Conservation (phyloP, 2,329 filamentous ascomycete genomes). For the Podosphaera leucotricha region DNA sequence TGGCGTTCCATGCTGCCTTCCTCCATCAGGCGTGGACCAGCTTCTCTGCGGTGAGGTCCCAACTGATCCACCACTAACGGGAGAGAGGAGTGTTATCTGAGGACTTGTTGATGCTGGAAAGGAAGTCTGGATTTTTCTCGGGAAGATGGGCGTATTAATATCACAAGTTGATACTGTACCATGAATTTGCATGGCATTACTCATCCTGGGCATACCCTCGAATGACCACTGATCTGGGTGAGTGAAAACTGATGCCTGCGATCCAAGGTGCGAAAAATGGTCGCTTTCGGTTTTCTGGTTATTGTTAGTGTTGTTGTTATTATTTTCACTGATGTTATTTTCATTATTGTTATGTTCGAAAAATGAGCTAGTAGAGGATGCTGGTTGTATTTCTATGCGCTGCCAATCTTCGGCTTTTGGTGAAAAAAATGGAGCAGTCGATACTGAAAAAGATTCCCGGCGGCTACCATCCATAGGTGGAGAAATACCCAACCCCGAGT, state of each 20-base stretch:
- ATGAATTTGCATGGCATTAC: slow-evolving; percentile 42
- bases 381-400: slow-evolving; percentile 39
- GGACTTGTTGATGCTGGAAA: slow-evolving; percentile 29
- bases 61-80: slow-evolving; percentile 24
- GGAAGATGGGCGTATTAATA: slow-evolving; percentile 25
- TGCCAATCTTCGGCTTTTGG: slow-evolving; percentile 42
- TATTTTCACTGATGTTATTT: slow-evolving; percentile 3
- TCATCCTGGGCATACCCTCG: slow-evolving; percentile 37
- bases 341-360: slow-evolving; percentile 25
- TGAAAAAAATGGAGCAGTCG: slow-evolving; percentile 34
- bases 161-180: slow-evolving; percentile 33
- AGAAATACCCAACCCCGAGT: slow-evolving; percentile 39
- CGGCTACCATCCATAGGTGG: slow-evolving; percentile 37
- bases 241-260: slow-evolving; percentile 19
- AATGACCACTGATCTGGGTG: slow-evolving; percentile 14
- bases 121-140: slow-evolving; percentile 27
- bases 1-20: slow-evolving; percentile 23
- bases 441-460: slow-evolving; percentile 37
- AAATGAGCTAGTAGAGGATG: slow-evolving; percentile 41
- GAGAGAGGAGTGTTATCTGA: slow-evolving; percentile 29
- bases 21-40: slow-evolving; percentile 26
- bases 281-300: slow-evolving; percentile 20
- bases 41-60: slow-evolving; percentile 35
- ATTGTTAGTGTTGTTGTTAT: background rate
- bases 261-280: slow-evolving; percentile 42